Evolutionary conservation across 164 flowering plant genomes (phyloP), one percentile per base, ranked within the genome.

Genomic region (Pachysandra terminalis): DNA sequence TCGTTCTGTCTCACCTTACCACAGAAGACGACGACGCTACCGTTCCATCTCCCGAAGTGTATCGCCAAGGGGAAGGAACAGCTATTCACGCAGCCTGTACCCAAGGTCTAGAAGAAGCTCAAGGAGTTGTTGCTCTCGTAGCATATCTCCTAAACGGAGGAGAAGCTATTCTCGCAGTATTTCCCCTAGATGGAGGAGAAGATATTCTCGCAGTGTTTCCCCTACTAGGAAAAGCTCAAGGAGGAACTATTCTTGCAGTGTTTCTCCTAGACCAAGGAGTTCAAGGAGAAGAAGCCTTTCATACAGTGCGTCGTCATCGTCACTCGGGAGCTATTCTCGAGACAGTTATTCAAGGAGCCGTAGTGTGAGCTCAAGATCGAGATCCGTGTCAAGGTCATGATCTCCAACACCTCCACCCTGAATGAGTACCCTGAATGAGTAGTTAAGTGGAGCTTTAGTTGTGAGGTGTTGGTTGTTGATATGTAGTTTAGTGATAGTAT

Each of bases 161-260:
- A 64, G 68, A 56, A 57, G 59, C 60, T 69, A 49, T n/a, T 78
- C 84, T 26, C 75, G 70, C 3, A 77, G 81, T n/a, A 45, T 70
- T 5, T 77, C 85, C 14, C 78, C 75, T 0, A 54, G 70, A 23
- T 17, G 62, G 62, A 73, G 75, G 35, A 69, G 55, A 55, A 63
- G 59, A 19, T 25, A 15, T 19, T 58, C 69, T 1, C 62, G 19
- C 5, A 58, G 63, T 45, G 24, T 15, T 22, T 71, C 74, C 0
- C 63, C 65, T 5, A 59, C 37, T 32, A 56, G 26, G 61, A 28
- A 41, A 27, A 25, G 28, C 48, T 59, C 64, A 21, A 71, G 71
- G 65, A 63, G 80, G 54, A 72, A 73, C 55, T 62, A 56, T 51
- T 78, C 78, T 6, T 73, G 63, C 3, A 72, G 78, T 55, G 35